phyloP scores from a whole-genome alignment of 345 rosid species.

The Boechera retrofracta region DNA sequence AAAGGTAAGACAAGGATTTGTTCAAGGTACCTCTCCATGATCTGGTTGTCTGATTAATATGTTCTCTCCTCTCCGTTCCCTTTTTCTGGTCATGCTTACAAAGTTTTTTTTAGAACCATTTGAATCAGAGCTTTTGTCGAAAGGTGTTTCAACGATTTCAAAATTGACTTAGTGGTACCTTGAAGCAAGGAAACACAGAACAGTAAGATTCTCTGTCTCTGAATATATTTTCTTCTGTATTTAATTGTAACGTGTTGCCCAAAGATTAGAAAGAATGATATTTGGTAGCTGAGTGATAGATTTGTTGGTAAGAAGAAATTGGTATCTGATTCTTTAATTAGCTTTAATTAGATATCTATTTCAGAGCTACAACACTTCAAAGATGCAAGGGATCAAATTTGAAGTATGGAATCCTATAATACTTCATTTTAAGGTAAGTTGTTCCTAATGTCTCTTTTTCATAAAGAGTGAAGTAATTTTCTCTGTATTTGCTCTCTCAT shows the following conservation, averaged over 20 bases:
- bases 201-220: conserved; percentile 54
- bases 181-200: conserved; percentile 63
- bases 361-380: not conserved
- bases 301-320: too few relatives aligned
- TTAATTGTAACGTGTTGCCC: not conserved
- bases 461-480: not conserved
- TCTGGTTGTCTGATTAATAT: not conserved
- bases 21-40: too few relatives aligned
- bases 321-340: too few relatives aligned
- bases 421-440: not conserved
- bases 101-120: conserved; percentile 51
- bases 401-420: not conserved
- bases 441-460: not conserved
- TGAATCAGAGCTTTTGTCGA: conserved; percentile 59
- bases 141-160: conserved; percentile 57
- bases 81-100: conserved; percentile 24
- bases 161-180: conserved; percentile 63
- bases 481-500: too few relatives aligned
- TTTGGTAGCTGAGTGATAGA: too few relatives aligned
- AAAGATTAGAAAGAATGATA: too few relatives aligned
- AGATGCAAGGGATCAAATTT: not conserved
- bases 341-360: too few relatives aligned
- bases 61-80: not conserved
- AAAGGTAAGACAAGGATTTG: too few relatives aligned
- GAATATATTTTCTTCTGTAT: conserved; percentile 29